Evolutionary conservation across 139 green algal genomes (phyloP), one percentile per base, ranked within the genome.

Genomic region (Tetradesmus lagerheimii): DNA sequence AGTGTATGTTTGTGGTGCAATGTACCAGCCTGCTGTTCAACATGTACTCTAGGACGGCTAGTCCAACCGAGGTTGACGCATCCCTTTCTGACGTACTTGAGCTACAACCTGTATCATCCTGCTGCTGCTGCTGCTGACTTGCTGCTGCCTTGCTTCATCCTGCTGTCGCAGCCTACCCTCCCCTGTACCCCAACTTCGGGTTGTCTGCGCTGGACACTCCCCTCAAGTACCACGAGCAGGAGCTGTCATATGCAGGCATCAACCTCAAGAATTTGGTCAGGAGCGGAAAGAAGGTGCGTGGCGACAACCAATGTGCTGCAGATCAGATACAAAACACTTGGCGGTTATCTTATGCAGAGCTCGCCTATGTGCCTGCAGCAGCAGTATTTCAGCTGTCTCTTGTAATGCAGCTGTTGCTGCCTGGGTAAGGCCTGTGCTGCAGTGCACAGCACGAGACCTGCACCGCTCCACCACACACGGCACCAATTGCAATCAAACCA

Each of bases 141-240:
- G 79, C 80, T 86, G 57, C n/a, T n/a, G n/a, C n/a, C n/a, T n/a
- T n/a, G n/a, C n/a, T n/a, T n/a, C n/a, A n/a, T n/a, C n/a, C n/a
- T n/a, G n/a, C n/a, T n/a, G n/a, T n/a, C n/a, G n/a, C 83, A 91
- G 87, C 87, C 20, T 91, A 91, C 62, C 87, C 87, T 31, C 87
- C 87, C 14, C 87, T 91, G 38, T 80, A 86, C 41, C 34, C 39
- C n/a, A 35, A 35, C 14, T 90, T 90, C 25, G 18, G 8, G 4
- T 9, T 41, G 27, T 9, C n/a, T 66, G 86, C 50, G 5, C 50
- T 90, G 34, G 62, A 85, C 50, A 86, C 57, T 0, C 47, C 86
- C 4, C 77, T 90, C 25, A 77, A 79, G 47, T 90, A 90, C n/a
- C 86, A 90, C 34, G 86, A 85, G 53, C 76, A 86, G 80, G 88